Percentiles rank a stretch among this genome's conserved stretches.
These are phyloP conservation scores for Cyathus striatus DNA, from an alignment of 768 basidiomycete genomes.

Conservation along the genomic window DNA sequence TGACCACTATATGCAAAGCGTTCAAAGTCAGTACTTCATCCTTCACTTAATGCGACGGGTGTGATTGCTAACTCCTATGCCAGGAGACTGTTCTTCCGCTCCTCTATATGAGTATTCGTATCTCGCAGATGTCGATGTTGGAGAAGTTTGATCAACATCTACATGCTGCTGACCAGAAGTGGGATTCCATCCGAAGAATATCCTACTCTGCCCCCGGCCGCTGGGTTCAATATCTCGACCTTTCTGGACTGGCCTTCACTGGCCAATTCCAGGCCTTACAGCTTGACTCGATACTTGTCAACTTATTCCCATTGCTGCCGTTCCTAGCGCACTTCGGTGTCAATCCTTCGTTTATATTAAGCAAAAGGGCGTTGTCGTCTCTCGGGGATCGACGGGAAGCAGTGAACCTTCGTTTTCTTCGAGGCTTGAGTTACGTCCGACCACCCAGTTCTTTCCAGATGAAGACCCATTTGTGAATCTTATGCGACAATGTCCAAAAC, in stretches of 20 bases:
- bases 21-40: conserved; percentile 33
- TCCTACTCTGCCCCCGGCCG: conserved; percentile 85
- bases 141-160: conserved; percentile 57
- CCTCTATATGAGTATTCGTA: conserved; percentile 51
- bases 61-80: neutral
- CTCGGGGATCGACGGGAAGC: conserved; percentile 48
- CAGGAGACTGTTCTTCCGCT: conserved; percentile 67
- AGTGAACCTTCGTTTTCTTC: conserved; percentile 42
- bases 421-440: conserved; percentile 49
- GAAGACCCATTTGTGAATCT: conserved; percentile 58
- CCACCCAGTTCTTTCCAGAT: conserved; percentile 24
- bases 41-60: neutral
- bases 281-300: conserved; percentile 60
- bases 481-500: conserved; percentile 45
- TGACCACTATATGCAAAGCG: conserved; percentile 37
- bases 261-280: conserved; percentile 43
- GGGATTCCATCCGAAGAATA: conserved; percentile 86
- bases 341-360: conserved; percentile 54
- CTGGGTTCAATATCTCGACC: conserved; percentile 76
- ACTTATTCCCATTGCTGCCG: conserved; percentile 62
- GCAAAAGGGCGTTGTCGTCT: conserved; percentile 50
- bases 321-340: conserved; percentile 52
- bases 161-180: conserved; percentile 61
- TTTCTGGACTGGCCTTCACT: conserved; percentile 46
- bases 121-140: conserved; percentile 39